phyloP scores from a whole-genome alignment of 495 filamentous ascomycete genomes.

The Neurospora sp. region DNA sequence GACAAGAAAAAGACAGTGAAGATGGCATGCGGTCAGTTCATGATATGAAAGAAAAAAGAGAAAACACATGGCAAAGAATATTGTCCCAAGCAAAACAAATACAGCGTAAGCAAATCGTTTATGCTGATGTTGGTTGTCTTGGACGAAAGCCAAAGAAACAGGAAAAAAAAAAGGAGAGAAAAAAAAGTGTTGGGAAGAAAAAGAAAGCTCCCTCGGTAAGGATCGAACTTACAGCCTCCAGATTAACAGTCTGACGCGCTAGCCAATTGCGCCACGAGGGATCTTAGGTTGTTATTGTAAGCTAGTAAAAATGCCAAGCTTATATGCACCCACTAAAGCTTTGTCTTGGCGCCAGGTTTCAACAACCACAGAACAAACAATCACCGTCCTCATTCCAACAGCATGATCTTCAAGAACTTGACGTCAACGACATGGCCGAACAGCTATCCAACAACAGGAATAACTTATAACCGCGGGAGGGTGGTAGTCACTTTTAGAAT shows the following conservation, averaged over 20 bases:
- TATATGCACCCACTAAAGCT: neutral
- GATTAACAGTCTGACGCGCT: neutral
- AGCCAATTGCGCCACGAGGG: neutral
- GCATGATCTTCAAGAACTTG: neutral
- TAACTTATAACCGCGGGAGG: neutral
- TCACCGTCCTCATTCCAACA: neutral
- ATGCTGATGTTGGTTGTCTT: neutral
- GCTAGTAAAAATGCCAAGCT: accelerated
- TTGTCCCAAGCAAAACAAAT: neutral
- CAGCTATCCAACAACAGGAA: neutral
- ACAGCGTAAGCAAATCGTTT: neutral
- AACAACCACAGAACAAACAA: neutral
- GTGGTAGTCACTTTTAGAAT: neutral
- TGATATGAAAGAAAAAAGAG: neutral
- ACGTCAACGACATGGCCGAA: neutral
- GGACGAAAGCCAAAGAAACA: neutral
- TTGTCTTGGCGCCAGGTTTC: neutral
- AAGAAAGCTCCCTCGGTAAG: neutral
- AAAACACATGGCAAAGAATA: neutral
- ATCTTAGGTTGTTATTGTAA: neutral
- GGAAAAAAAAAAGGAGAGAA: too few species aligned
- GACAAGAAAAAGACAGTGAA: neutral
- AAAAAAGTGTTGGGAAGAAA: neutral
- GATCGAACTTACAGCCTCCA: neutral
- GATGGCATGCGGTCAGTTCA: neutral